Conservation (phyloP, 2,329 filamentous ascomycete genomes). For the Ambrosiella xylebori region DNA sequence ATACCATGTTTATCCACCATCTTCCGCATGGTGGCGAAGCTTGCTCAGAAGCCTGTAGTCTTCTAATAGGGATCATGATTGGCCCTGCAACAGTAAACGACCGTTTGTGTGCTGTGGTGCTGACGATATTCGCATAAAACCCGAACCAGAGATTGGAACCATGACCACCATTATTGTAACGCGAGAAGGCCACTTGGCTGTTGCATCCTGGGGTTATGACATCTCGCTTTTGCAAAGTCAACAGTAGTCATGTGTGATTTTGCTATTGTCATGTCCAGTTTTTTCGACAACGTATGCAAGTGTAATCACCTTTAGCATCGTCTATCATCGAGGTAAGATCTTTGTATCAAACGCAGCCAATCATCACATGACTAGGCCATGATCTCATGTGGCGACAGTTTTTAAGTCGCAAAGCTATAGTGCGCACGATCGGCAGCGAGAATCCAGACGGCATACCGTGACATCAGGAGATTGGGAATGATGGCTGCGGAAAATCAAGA, state of each 20-base stretch:
- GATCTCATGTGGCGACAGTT: not conserved
- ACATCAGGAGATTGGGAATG: not conserved
- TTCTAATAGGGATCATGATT: not conserved
- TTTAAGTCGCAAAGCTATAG: too few relatives aligned
- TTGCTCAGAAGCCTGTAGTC: not conserved
- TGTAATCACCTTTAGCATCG: not conserved
- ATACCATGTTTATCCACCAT: not conserved
- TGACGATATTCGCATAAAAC: conserved; percentile 1
- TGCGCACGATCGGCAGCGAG: too few relatives aligned
- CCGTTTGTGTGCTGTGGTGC: not conserved
- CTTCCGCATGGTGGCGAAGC: not conserved
- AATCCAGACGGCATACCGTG: not conserved
- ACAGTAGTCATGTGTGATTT: not conserved
- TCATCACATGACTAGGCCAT: not conserved
- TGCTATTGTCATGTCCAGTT: too few relatives aligned
- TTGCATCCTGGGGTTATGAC: not conserved
- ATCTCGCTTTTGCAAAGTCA: not conserved
- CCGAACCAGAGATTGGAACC: not conserved
- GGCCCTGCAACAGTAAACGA: not conserved
- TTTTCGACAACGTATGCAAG: not conserved
- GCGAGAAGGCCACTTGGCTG: not conserved
- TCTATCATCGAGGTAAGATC: not conserved
- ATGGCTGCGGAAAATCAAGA: not conserved
- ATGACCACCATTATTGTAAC: not conserved
- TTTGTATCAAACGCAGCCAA: too few relatives aligned